A percentile compares a stretch with the other conserved stretches of the same genome.
Conservation (phyloP, 2,329 filamentous ascomycete species). For the Scolecobasidium constrictum region DNA sequence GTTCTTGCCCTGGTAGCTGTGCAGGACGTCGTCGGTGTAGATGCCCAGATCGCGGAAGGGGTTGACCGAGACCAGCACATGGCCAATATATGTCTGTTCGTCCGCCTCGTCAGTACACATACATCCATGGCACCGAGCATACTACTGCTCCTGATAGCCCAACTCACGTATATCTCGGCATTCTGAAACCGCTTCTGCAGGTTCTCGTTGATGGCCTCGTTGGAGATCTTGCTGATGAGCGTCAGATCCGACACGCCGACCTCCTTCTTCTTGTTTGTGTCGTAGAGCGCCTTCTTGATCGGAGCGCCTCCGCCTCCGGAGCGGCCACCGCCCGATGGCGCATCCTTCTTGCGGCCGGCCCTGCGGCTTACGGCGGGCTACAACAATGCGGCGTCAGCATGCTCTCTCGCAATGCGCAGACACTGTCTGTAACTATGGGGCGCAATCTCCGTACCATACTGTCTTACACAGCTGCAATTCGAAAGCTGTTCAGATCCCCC, state of each 20-base stretch:
- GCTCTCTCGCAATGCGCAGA: too few species aligned
- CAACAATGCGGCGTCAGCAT: too few species aligned
- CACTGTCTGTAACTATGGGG: too few species aligned
- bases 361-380: conserved; percentile 41
- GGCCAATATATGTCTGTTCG: conserved; percentile 82
- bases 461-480: not conserved
- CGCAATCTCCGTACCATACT: not conserved
- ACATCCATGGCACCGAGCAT: not conserved
- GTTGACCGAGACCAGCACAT: conserved; percentile 98
- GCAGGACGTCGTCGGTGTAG: conserved; percentile 88
- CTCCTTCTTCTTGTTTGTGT: conserved; percentile 97
- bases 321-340: conserved; percentile 31
- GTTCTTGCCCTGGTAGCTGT: conserved; percentile 95
- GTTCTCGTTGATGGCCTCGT: conserved; percentile 99
- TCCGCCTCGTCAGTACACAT: too few species aligned
- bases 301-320: conserved; percentile 45
- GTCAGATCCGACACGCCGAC: conserved; percentile 97
- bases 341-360: conserved; percentile 47
- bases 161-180: conserved; percentile 78
- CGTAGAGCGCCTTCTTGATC: conserved; percentile 92
- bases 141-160: not conserved
- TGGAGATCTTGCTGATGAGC: conserved; percentile 94
- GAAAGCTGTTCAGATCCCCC: not conserved
- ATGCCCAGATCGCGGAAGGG: conserved; percentile 96
- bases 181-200: conserved; percentile 96